Evolutionary conservation across 2,329 filamentous ascomycete genomes (phyloP), one percentile per base, ranked within the genome.

Genomic region (Pleomassaria siparia): DNA sequence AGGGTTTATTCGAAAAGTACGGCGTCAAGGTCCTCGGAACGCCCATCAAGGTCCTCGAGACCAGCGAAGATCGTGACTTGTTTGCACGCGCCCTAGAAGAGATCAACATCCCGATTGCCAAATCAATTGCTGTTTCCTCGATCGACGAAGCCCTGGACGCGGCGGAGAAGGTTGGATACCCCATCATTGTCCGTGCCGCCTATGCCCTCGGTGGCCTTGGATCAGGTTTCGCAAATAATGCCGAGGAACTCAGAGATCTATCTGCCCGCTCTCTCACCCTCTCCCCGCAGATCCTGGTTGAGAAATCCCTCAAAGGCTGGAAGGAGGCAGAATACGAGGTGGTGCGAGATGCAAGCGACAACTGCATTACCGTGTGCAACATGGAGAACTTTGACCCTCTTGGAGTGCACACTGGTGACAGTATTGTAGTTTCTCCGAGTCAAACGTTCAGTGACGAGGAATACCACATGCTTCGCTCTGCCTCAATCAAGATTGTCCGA

Each of bases 291-390:
- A 96, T 99, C 64, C 76, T 99, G 69, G 91, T 99, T 49, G 94
- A 99, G 80, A 97, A 97, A 77, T 96, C 91, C 43, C 84, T 99
- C 61, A 97, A 96, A 80, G 94, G 94, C 72, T 99, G 94, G 94
- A 99, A 99, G 76, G 94, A 99, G 75, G 87, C 96, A 42, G 94
- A 99, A 74, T 99, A 97, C 68, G 94, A 97, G 75, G 94, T 97
- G 48, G 94, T 97, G 54, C 89, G 94, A 63, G 94, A 99, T 73
- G 92, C 90, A 44, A 86, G 89, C 72, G 95, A 97, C 81, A 99
- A 99, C 82, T 97, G 94, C 72, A 97, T 97, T 66, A 97, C 92
- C 3, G 92, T 97, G 61, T 97, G 92, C 81, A 97, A 95, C 78
- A 95, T 95, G 89, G 90, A 95, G 74, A 97, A 97, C 81, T 97